Conservation (phyloP, 139 green algal genomes). For the Spirogloea muscicola region DNA sequence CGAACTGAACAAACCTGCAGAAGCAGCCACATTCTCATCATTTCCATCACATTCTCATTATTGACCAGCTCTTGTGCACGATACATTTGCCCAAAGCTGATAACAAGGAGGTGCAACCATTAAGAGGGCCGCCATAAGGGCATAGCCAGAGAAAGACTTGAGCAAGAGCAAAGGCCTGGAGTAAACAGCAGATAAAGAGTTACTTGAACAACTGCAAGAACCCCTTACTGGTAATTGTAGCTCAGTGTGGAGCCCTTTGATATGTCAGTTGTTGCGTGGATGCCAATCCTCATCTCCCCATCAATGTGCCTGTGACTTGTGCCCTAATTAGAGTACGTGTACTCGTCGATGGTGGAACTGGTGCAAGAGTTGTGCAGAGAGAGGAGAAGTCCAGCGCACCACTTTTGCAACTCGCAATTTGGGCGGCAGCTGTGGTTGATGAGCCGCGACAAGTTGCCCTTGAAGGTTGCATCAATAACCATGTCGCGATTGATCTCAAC, state of each 20-base stretch:
- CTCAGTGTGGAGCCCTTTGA: conserved; percentile 78
- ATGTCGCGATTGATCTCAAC: conserved; percentile 51
- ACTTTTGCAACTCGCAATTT: conserved; percentile 99
- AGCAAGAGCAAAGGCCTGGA: neutral
- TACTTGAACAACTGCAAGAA: too few species aligned
- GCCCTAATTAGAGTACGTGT: too few species aligned
- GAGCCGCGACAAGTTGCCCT: conserved; percentile 90
- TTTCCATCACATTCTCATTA: neutral
- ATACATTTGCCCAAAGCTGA: too few species aligned
- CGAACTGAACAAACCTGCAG: conserved; percentile 33
- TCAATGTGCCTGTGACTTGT: conserved; percentile 63
- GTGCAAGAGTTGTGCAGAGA: too few species aligned
- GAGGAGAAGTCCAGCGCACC: too few species aligned
- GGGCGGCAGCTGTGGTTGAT: conserved; percentile 97
- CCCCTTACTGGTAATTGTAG: conserved; percentile 97
- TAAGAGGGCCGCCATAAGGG: too few species aligned
- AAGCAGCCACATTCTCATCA: neutral
- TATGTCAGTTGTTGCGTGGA: conserved; percentile 75
- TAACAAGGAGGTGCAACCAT: too few species aligned
- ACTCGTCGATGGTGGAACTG: too few species aligned
- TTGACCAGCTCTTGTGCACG: neutral
- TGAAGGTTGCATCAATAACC: conserved; percentile 79
- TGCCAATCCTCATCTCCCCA: conserved; percentile 91
- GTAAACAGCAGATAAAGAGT: neutral
- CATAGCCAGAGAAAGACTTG: too few species aligned